These are phyloP conservation scores for Limonium bicolor DNA, from an alignment of 148 eudicot species.

Conservation along the genomic window DNA sequence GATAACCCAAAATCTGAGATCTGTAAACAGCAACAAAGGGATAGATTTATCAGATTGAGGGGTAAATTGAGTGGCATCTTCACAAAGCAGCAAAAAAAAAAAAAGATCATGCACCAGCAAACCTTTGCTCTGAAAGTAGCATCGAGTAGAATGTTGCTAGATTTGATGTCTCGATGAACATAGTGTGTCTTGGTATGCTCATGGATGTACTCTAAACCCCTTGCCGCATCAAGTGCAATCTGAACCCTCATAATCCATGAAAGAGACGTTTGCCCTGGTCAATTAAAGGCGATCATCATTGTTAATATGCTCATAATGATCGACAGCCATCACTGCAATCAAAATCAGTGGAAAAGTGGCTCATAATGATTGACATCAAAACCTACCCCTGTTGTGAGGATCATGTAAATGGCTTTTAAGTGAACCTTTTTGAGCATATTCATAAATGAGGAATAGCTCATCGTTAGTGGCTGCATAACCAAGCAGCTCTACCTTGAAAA, in stretches of 20 bases:
- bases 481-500: conserved; percentile 83
- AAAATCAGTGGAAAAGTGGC: not conserved
- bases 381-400: conserved; percentile 71
- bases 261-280: conserved; percentile 67
- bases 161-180: conserved; percentile 93
- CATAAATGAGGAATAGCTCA: conserved; percentile 83
- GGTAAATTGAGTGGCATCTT: too few relatives aligned
- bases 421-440: conserved; percentile 89
- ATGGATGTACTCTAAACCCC: conserved; percentile 94
- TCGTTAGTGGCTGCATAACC: conserved; percentile 78
- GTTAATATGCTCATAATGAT: too few relatives aligned
- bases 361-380: not conserved
- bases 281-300: not conserved
- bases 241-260: conserved; percentile 99
- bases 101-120: too few relatives aligned
- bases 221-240: conserved; percentile 89
- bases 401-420: conserved; percentile 79
- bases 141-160: conserved; percentile 92
- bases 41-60: conserved; percentile 9
- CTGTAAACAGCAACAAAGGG: conserved; percentile 19
- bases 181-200: conserved; percentile 98
- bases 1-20: conserved; percentile 95
- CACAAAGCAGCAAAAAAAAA: conserved; percentile 1
- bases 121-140: conserved; percentile 92
- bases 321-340: too few relatives aligned